Base-by-base conservation (phyloP, 148 eudicot genomes). In the Suaeda aralocaspica region DNA sequence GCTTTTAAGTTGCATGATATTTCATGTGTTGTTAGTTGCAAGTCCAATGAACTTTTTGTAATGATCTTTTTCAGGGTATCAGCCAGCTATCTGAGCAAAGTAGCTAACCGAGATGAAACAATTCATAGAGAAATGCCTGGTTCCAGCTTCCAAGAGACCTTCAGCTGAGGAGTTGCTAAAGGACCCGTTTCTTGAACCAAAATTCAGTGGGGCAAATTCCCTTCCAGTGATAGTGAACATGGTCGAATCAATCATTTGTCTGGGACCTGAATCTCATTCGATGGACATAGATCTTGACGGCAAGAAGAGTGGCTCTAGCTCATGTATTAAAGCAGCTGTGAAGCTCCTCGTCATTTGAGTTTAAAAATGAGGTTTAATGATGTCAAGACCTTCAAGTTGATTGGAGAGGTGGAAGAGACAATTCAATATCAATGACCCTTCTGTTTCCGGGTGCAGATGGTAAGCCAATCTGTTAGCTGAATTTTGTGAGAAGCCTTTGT, bases 231-330 rank as follows among this genome's bases (percentile, higher is more conserved):
- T 62, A 42, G 49, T 36, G 16, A 66, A 51, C 39, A 57, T 53
- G 49, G 76, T 70, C 25, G 74, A 80, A 60, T 55, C 80, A 33
- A 12, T 2, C 68, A 33, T 52, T 18, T 52, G 59, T 56, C 75
- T 41, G 79, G n/a, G 57, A 60, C 77, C 80, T 57, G 78, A 77
- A 59, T 68, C 79, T 33, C 75, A 69, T 49, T 48, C 74, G 60
- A 83, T 91, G 91, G 96, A 86, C 60, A 64, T 83, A 10, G 93
- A 91, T 78, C 36, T 19, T 63, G 76, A 67, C 30, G 66, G 56
- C 72, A 74, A 75, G 66, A 77, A 74, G 67, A 59, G 75, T 59
- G 71, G 72, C 14, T 64, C 71, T 22, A 73, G 76, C 64, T 66
- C 81, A 22, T 63, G 61, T 80, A 50, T 75, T 16, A 74, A 76